Percentiles rank a stretch among this genome's conserved stretches.
These are phyloP conservation scores for Hippophae tibetana DNA, from an alignment of 306 rosid species.

Conservation along the genomic window DNA sequence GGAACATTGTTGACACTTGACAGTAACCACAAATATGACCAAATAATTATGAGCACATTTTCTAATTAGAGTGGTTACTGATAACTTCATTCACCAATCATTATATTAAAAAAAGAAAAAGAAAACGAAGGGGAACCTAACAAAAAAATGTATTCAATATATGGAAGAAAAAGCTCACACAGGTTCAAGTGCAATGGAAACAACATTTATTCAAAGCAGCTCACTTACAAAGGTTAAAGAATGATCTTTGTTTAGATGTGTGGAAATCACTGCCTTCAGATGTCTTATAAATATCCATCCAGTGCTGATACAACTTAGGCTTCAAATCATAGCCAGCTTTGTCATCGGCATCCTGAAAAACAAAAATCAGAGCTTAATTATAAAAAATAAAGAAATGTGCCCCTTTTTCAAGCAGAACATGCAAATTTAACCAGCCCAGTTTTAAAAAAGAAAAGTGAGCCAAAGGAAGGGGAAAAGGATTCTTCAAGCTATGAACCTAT, in stretches of 20 bases:
- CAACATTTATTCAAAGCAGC: not conserved
- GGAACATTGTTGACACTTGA: too few species aligned
- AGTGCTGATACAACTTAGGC: slow-evolving; percentile 54
- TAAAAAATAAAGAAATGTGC: not conserved
- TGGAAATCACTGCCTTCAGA: slow-evolving; percentile 59
- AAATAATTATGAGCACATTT: too few species aligned
- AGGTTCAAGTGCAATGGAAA: not conserved
- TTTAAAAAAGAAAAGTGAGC: not conserved
- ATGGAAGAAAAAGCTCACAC: too few species aligned
- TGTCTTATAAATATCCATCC: slow-evolving; percentile 63
- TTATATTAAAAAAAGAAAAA: not conserved
- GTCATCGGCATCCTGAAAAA: slow-evolving; percentile 40
- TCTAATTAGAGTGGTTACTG: too few species aligned
- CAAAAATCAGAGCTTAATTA: not conserved
- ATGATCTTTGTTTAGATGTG: slow-evolving; percentile 47
- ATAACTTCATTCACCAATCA: too few species aligned
- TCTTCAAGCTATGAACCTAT: too few species aligned
- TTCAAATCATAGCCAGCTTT: slow-evolving; percentile 38
- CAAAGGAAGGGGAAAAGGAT: too few species aligned
- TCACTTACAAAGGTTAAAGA: slow-evolving; percentile 76
- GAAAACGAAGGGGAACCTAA: too few species aligned
- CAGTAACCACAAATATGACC: too few species aligned
- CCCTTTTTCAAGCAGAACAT: too few species aligned
- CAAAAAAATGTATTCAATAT: too few species aligned
- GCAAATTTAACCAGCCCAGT: not conserved